A percentile compares a stretch with the other conserved stretches of the same genome.
Evolutionary conservation across 2,329 filamentous ascomycete species (phyloP).

Genomic region (Didymella keratinophila): DNA sequence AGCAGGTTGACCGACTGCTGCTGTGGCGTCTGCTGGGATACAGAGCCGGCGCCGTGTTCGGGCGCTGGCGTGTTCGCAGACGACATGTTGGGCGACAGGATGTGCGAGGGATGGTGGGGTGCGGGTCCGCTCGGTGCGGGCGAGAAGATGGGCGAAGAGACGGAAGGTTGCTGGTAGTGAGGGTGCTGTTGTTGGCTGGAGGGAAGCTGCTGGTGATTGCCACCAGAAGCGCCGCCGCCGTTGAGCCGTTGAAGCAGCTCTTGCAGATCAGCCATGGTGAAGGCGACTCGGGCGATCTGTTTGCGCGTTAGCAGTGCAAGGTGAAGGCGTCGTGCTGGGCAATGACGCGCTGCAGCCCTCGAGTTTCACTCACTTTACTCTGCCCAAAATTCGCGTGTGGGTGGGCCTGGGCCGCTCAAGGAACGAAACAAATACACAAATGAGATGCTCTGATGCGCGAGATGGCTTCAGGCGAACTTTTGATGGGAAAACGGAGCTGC

Average conservation of each 20-base stretch:
- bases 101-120: conserved; percentile 64
- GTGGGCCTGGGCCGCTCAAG: conserved; percentile 14
- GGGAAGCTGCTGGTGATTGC: conserved; percentile 32
- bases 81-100: conserved; percentile 65
- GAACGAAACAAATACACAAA: conserved; percentile 3
- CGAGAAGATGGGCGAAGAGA: conserved; percentile 66
- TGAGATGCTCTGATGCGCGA: conserved; percentile 18
- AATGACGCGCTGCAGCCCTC: conserved; percentile 10
- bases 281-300: conserved; percentile 32
- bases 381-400: conserved; percentile 39
- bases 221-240: conserved; percentile 38
- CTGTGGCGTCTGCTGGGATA: conserved; percentile 51
- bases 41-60: conserved; percentile 48
- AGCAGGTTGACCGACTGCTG: conserved; percentile 64
- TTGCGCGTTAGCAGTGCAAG: conserved; percentile 24
- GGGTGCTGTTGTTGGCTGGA: conserved; percentile 35
- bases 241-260: conserved; percentile 56
- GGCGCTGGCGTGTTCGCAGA: conserved; percentile 53
- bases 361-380: conserved; percentile 38
- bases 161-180: conserved; percentile 63
- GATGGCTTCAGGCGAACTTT: conserved; percentile 21
- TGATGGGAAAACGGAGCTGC: conserved; percentile 15
- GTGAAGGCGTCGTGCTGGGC: conserved; percentile 17
- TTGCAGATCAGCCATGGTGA: conserved; percentile 54
- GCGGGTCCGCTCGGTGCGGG: conserved; percentile 62